Evolutionary conservation across 306 rosid genomes (phyloP).

Genomic region (Castanea sativa): DNA sequence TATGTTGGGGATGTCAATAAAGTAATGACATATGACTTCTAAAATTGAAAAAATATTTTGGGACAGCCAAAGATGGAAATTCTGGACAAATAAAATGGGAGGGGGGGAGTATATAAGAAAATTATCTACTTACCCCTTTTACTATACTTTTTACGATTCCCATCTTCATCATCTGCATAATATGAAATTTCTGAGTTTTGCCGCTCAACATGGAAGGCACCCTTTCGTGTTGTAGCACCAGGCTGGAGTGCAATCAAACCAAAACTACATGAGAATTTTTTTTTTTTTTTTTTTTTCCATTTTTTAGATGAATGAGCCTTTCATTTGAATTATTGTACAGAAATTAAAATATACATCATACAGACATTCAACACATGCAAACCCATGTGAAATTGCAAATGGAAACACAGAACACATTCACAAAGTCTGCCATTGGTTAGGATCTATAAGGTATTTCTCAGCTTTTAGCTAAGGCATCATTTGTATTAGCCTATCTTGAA

Average conservation of each 20-base stretch:
- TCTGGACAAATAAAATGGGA: no score
- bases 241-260: constrained; percentile 55
- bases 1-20: no score
- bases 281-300: no score
- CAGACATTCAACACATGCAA: constrained; percentile 18
- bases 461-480: neutral
- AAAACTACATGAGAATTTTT: constrained; percentile 16
- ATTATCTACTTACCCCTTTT: constrained; percentile 66
- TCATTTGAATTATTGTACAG: neutral
- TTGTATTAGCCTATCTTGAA: neutral
- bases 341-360: constrained; percentile 6
- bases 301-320: no score
- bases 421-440: neutral
- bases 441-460: neutral
- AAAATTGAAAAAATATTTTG: no score
- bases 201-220: constrained; percentile 61
- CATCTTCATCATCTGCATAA: constrained; percentile 96
- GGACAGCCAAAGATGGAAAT: no score
- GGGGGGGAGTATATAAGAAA: neutral
- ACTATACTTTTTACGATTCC: constrained; percentile 68
- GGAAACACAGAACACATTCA: constrained; percentile 21
- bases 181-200: constrained; percentile 88
- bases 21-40: no score
- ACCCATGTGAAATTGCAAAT: constrained; percentile 6
- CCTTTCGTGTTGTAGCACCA: constrained; percentile 94